A percentile compares a stretch with the other conserved stretches of the same genome.
These are phyloP conservation scores for Eimeria falciformis DNA, from an alignment of 169 alveolate species.

Conservation along the genomic window DNA sequence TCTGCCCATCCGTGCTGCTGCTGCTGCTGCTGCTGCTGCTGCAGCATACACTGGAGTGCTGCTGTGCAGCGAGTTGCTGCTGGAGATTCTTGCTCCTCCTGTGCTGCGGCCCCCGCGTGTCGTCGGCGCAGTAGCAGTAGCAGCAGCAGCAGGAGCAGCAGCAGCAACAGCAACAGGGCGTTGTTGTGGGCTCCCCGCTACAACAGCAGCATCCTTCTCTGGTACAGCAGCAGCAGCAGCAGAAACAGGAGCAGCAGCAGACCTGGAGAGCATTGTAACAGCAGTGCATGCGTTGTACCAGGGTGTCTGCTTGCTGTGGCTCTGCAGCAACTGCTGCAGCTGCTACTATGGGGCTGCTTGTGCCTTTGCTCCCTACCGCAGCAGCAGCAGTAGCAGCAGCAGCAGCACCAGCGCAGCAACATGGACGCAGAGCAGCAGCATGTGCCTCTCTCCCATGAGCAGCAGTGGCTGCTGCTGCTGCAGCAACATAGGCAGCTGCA, in stretches of 20 bases:
- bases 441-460: not conserved
- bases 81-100: slow-evolving; percentile 12
- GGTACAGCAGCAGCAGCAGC: not conserved
- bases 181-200: not conserved
- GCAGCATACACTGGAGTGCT: slow-evolving; percentile 18
- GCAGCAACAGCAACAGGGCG: slow-evolving; percentile 35
- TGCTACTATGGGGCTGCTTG: slow-evolving; percentile 23
- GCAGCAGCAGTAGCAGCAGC: slow-evolving; percentile 64
- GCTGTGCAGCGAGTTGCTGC: slow-evolving; percentile 43
- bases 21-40: slow-evolving; percentile 8
- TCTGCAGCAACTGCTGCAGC: slow-evolving; percentile 49
- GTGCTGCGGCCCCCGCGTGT: slow-evolving; percentile 15
- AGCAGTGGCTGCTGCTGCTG: not conserved
- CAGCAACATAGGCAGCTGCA: slow-evolving; percentile 36
- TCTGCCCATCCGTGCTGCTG: not conserved
- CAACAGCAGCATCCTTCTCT: not conserved
- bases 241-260: slow-evolving; percentile 52
- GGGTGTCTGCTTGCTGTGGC: slow-evolving; percentile 4
- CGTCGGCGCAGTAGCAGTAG: not conserved
- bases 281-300: not conserved
- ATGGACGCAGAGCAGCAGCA: slow-evolving; percentile 40
- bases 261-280: not conserved
- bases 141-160: slow-evolving; percentile 42
- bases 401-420: slow-evolving; percentile 22
- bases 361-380: not conserved